Percentiles rank a stretch among this genome's conserved stretches.
phyloP scores from a whole-genome alignment of 169 alveolate species.

The Eimeria necatrix region DNA sequence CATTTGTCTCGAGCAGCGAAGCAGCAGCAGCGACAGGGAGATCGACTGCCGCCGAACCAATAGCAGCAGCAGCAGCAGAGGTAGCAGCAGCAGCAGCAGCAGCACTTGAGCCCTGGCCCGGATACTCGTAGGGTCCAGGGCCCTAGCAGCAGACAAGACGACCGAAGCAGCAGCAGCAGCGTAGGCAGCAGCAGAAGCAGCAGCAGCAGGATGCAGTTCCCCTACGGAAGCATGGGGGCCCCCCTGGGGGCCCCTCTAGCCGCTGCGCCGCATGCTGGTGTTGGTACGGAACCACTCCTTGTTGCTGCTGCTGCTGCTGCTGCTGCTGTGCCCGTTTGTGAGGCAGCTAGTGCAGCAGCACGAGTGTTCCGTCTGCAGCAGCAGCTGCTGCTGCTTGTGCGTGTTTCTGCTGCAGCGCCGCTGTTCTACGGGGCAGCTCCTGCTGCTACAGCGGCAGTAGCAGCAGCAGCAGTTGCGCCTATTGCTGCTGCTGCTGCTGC shows the following conservation, averaged over 20 bases:
- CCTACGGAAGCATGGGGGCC: conserved; percentile 2
- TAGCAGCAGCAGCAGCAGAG: neutral
- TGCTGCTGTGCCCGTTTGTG: neutral
- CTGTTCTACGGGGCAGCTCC: neutral
- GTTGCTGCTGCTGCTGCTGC: neutral
- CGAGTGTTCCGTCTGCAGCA: neutral
- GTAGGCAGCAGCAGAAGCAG: neutral
- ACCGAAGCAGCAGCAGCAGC: neutral
- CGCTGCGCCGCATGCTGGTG: neutral
- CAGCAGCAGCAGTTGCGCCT: conserved; percentile 13
- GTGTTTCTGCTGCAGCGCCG: conserved; percentile 16
- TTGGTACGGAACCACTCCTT: neutral
- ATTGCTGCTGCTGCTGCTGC: conserved; percentile 11
- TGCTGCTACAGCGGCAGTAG: conserved; percentile 32
- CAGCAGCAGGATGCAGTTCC: neutral
- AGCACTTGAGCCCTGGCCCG: neutral
- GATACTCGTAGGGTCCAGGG: too few species aligned
- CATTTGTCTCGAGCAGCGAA: neutral
- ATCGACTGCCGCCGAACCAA: neutral
- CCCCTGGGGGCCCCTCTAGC: conserved; percentile 8
- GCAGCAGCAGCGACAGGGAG: neutral
- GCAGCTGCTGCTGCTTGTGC: neutral
- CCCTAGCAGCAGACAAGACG: neutral
- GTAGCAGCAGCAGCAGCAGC: neutral
- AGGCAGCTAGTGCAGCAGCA: neutral